Base-by-base conservation (phyloP, 1,284 basidiomycete species). In the Ganoderma boninense region DNA sequence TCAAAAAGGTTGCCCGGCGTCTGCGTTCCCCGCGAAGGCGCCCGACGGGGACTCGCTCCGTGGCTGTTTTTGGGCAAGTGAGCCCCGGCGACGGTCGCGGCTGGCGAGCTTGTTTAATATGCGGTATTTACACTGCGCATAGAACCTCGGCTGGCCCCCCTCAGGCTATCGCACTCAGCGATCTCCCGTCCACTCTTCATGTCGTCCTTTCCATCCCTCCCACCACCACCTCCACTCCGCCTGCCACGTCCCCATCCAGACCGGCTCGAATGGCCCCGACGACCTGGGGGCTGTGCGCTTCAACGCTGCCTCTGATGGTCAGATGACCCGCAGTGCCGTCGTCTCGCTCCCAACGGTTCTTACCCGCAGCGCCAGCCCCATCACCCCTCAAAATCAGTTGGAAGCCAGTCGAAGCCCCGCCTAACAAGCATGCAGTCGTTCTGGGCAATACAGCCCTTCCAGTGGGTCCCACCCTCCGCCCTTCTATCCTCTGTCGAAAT, bases 1-100 rank as follows among this genome's bases (percentile, higher is more conserved):
- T 69, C 70, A 69, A 74, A 72, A 74, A 72, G 70, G 63, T 70
- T 74, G 71, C 40, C 69, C 69, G 67, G 73, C 70, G 70, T 35
- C 46, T 70, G 23, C 26, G 11, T 26, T 14, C 59, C 66, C 57
- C 61, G 40, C 43, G 38, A 13, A 69, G 61, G 59, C 73, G 73
- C 67, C 66, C 52, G 60, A 18, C 49, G 56, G 40, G 26, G 26
- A 5, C 44, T 0, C 0, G n/a, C 29, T 64, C 62, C 62, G 54
- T 57, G 54, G 13, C 29, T 20, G 54, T 3, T 57, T 57, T 57
- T 29, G 54, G 54, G 16, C 26, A 32, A 35, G 54, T 6, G 10
- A 40, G 57, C 57, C 57, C 57, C 18, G 8, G 57, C 20, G 20
- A 38, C 35, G 7, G 44, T 46, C 18, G 44, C 44, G 44, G 18